These are phyloP conservation scores for Verticillium dahliae DNA, from an alignment of 2,329 filamentous ascomycete species.

Conservation along the genomic window DNA sequence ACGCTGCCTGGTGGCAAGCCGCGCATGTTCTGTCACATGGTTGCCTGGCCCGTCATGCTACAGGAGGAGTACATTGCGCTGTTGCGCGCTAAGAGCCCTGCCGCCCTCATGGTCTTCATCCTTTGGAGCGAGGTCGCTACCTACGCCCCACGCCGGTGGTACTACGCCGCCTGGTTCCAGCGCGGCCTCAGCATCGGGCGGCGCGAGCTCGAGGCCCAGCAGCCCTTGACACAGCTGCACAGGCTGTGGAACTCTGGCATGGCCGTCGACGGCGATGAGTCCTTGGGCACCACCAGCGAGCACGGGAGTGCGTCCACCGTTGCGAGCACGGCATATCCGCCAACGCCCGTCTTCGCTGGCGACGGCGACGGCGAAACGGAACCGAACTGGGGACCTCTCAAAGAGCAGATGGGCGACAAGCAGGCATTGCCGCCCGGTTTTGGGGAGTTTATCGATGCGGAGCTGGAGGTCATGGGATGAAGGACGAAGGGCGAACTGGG, in stretches of 20 bases:
- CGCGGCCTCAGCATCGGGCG: not conserved
- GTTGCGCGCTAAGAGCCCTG: constrained; percentile 3
- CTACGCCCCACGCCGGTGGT: constrained; percentile 7
- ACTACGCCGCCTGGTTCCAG: constrained; percentile 7
- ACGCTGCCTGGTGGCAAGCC: constrained; percentile 7
- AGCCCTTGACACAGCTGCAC: not conserved
- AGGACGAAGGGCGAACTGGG: not conserved
- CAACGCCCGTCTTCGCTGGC: not conserved
- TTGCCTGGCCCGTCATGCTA: constrained; percentile 9
- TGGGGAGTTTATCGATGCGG: not conserved
- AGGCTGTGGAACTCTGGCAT: constrained; percentile 3
- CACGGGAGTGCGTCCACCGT: not conserved
- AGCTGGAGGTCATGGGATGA: not conserved
- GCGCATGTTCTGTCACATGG: constrained; percentile 11
- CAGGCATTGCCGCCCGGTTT: not conserved
- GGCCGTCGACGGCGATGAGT: not conserved
- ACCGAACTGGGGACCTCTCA: not conserved
- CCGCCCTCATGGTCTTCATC: constrained; percentile 9
- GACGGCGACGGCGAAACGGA: not conserved
- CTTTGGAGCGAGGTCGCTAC: constrained; percentile 9
- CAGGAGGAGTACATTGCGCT: constrained; percentile 8
- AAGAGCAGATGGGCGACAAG: not conserved
- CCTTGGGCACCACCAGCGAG: not conserved
- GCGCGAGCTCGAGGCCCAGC: constrained; percentile 3
- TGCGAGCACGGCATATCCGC: not conserved